Percentiles rank a stretch among this genome's conserved stretches.
Evolutionary conservation across 2,329 filamentous ascomycete species (phyloP).

Genomic region (Monilinia aucupariae): DNA sequence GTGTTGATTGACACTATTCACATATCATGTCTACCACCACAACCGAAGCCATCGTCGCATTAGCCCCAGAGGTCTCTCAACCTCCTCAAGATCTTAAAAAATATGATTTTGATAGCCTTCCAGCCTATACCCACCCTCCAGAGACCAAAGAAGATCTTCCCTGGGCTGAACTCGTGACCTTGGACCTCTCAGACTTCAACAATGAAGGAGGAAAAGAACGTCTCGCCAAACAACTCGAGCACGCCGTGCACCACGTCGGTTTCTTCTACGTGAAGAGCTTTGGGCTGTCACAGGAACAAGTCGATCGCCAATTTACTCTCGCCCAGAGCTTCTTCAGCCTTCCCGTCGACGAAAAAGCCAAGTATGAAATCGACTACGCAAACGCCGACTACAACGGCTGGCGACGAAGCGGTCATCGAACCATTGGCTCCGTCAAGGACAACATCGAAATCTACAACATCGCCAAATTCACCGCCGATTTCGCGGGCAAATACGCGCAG

Average conservation of each 20-base stretch:
- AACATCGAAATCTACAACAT: constrained; percentile 57
- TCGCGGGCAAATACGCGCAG: constrained; percentile 40
- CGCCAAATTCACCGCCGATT: constrained; percentile 49
- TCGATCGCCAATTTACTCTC: constrained; percentile 57
- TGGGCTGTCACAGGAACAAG: constrained; percentile 53
- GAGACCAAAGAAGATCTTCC: constrained; percentile 42
- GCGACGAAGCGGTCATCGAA: constrained; percentile 40
- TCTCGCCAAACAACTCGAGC: constrained; percentile 46
- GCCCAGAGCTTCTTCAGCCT: constrained; percentile 54
- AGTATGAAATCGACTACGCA: constrained; percentile 47
- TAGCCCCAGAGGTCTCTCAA: not conserved
- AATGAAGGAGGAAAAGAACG: constrained; percentile 46
- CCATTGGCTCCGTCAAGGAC: constrained; percentile 36
- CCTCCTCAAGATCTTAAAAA: constrained; percentile 22
- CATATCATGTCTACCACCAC: constrained; percentile 22
- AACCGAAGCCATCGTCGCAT: constrained; percentile 19
- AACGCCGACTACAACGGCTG: constrained; percentile 54
- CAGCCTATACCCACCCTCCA: constrained; percentile 42
- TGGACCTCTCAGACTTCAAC: constrained; percentile 46
- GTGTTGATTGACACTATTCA: not conserved
- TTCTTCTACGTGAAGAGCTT: constrained; percentile 62
- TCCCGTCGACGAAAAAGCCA: constrained; percentile 53
- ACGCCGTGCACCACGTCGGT: constrained; percentile 47
- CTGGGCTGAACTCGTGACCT: constrained; percentile 51
- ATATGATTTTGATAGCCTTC: constrained; percentile 33